Conservation (phyloP, 768 basidiomycete species). For the Coprinopsis strossmayeri region DNA sequence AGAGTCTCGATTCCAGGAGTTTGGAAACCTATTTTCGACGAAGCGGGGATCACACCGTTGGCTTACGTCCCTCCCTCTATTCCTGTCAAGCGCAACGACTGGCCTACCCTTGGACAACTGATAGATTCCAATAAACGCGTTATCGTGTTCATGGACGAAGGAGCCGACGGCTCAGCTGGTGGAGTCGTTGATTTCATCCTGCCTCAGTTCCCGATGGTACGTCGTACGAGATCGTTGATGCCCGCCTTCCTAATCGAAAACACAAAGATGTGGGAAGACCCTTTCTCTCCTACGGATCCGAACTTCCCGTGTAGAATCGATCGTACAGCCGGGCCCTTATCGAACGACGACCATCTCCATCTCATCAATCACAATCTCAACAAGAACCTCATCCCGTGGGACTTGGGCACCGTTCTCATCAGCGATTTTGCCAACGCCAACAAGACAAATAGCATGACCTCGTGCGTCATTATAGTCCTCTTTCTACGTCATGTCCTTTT, state of each 20-base stretch:
- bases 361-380: slow-evolving; percentile 56
- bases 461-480: slow-evolving; percentile 17
- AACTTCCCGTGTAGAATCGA: slow-evolving; percentile 49
- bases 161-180: slow-evolving; percentile 29
- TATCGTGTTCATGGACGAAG: slow-evolving; percentile 54
- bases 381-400: slow-evolving; percentile 29
- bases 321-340: slow-evolving; percentile 41
- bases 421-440: slow-evolving; percentile 21
- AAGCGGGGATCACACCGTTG: slow-evolving; percentile 36
- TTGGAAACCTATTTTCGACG: slow-evolving; percentile 48
- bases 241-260: background rate
- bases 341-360: slow-evolving; percentile 45
- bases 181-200: slow-evolving; percentile 41
- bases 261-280: slow-evolving; percentile 52
- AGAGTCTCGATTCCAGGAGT: slow-evolving; percentile 35
- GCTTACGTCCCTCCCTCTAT: slow-evolving; percentile 47
- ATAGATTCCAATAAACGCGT: slow-evolving; percentile 55
- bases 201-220: slow-evolving; percentile 51
- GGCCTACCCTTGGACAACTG: slow-evolving; percentile 61
- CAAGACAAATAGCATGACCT: slow-evolving; percentile 21
- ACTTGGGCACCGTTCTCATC: slow-evolving; percentile 16
- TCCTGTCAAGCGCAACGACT: slow-evolving; percentile 37
- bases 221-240: slow-evolving; percentile 3
- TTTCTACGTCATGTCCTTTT: too few species aligned
- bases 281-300: slow-evolving; percentile 42